Percentiles rank a stretch among this genome's conserved stretches.
These are phyloP conservation scores for Colletotrichum orchidophilum DNA, from an alignment of 2,329 filamentous ascomycete species.

Conservation along the genomic window DNA sequence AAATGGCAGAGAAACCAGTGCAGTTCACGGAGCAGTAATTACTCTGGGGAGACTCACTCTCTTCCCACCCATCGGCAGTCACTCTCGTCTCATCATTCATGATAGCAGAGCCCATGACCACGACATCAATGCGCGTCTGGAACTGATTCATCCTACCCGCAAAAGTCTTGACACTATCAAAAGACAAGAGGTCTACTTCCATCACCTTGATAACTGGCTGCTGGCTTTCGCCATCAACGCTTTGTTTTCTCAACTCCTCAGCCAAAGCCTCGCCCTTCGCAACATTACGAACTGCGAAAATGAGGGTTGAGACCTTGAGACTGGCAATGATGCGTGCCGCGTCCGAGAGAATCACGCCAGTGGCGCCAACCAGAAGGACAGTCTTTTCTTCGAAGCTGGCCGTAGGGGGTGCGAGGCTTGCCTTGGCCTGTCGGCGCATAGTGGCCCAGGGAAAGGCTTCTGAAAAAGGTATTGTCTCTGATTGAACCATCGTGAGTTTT, in stretches of 20 bases:
- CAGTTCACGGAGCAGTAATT: neutral
- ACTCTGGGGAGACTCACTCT: neutral
- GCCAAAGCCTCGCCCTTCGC: neutral
- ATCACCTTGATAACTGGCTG: neutral
- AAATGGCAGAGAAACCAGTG: neutral
- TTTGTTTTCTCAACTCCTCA: neutral
- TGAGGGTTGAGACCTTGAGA: neutral
- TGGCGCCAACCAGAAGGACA: neutral
- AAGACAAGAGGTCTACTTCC: neutral
- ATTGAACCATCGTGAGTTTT: neutral
- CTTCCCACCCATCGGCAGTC: neutral
- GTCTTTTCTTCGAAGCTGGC: neutral
- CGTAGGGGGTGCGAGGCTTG: neutral
- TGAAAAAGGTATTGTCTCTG: neutral
- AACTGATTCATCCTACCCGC: neutral
- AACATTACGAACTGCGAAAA: neutral
- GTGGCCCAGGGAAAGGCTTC: neutral
- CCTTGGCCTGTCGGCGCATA: constrained; percentile 2
- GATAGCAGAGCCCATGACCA: constrained; percentile 2
- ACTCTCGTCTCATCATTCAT: neutral
- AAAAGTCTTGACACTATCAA: neutral
- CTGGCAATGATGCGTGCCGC: neutral
- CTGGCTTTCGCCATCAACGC: neutral
- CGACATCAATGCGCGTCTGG: neutral
- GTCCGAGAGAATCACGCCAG: neutral